Evolutionary conservation across 108 stramenopile species (phyloP), one percentile per base, ranked within the genome.

Genomic region (Ochromonas danica): DNA sequence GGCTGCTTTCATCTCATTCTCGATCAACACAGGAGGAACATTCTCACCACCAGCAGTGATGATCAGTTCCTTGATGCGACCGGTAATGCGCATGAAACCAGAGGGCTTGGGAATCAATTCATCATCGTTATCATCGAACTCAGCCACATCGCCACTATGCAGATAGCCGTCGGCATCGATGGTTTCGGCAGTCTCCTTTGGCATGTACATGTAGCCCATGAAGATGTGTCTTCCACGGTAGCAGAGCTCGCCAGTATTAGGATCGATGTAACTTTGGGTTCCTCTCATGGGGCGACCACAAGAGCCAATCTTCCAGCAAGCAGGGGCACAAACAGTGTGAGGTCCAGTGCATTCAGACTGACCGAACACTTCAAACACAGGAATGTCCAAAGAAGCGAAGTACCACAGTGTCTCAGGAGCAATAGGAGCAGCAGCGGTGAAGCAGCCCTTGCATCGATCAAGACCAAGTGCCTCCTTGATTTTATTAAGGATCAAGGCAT

Each of bases 31-130:
- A 1, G 92, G 92, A 0, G 91, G 81, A 39, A 92, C 78, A 72
- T 90, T 92, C 80, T 92, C 90, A 27, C 91, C 92, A n/a, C 92
- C 92, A 1, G 91, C 90, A 0, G 90, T 91, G 85, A 92, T 80
- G 62, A 83, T 61, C 43, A 83, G 42, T 70, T 83, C 83, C 83
- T 83, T 83, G 79, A 79, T 71, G 71, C 83, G 83, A 61, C 83
- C 83, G 0, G 83, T 83, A 45, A 83, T 83, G 0, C 42, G 38
- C 70, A 83, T 41, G 57, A 83, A 71, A 33, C 79, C 79, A 22
- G 72, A 75, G 3, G 51, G 72, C 40, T 17, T 27, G 14, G 72
- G n/a, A 10, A 75, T 42, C 3, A 6, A 6, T 35, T 3, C 3
- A 28, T 75, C 45, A 6, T 75, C 51, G 25, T 42, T 42, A 33